These are phyloP conservation scores for Stephania yunnanensis DNA, from an alignment of 164 flowering plant species.

Conservation along the genomic window DNA sequence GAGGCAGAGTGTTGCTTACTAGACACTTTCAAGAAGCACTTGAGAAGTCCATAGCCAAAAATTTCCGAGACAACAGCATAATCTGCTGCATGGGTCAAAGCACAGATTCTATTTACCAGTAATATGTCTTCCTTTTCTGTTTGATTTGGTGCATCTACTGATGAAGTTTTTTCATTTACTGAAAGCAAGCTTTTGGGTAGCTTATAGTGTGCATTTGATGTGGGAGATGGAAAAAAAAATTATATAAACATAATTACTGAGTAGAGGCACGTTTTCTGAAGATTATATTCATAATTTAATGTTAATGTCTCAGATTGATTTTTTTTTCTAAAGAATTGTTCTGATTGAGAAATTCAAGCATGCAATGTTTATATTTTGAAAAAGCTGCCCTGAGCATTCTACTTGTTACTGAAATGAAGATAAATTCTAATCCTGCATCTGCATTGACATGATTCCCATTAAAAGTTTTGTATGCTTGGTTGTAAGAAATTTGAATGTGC, in stretches of 20 bases:
- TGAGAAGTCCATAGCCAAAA: conserved; percentile 44
- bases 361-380: too few relatives aligned
- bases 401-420: neutral
- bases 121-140: conserved; percentile 8
- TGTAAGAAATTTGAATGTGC: neutral
- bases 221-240: neutral
- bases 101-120: conserved; percentile 55
- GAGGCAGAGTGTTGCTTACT: conserved; percentile 54
- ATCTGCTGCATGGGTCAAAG: conserved; percentile 70
- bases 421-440: neutral
- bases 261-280: neutral
- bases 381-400: neutral
- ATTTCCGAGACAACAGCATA: conserved; percentile 55
- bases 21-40: conserved; percentile 48
- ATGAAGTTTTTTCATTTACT: neutral
- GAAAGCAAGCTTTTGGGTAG: neutral
- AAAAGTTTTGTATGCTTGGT: neutral
- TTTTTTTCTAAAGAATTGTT: too few relatives aligned
- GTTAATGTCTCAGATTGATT: neutral
- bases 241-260: too few relatives aligned
- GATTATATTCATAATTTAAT: conserved; percentile 1
- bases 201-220: neutral
- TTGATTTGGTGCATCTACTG: conserved; percentile 1
- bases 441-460: neutral
- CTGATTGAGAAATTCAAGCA: too few relatives aligned